Evolutionary conservation across 345 rosid species (phyloP).

Genomic region (Raphanus sativus): DNA sequence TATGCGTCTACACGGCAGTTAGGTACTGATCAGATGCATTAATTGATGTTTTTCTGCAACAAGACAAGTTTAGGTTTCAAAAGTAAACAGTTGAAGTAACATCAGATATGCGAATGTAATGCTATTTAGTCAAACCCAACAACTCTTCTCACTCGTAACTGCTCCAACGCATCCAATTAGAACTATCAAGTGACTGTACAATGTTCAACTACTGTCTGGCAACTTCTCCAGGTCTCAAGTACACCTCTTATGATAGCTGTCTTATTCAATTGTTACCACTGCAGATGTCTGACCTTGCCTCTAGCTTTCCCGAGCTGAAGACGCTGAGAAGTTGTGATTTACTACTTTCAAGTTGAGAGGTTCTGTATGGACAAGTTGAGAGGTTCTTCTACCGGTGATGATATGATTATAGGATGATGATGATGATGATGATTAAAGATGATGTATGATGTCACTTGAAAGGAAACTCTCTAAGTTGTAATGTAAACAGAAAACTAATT

Average conservation of each 20-base stretch:
- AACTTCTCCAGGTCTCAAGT: background rate
- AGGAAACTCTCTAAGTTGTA: conserved; percentile 17
- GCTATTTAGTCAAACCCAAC: background rate
- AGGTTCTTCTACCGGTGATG: conserved; percentile 61
- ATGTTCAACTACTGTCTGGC: background rate
- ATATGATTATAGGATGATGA: background rate
- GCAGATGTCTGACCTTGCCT: conserved; percentile 72
- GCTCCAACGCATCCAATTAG: too few species aligned
- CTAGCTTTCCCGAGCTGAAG: conserved; percentile 61
- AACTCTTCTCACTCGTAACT: background rate
- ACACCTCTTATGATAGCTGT: background rate
- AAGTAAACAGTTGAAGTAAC: conserved; percentile 10
- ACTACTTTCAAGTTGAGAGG: conserved; percentile 63
- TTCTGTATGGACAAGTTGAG: conserved; percentile 75
- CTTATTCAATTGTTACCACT: conserved; percentile 13
- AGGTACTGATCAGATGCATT: conserved; percentile 7
- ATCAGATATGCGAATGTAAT: background rate
- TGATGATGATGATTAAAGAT: background rate
- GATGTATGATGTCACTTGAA: conserved; percentile 16
- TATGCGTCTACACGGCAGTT: conserved; percentile 23
- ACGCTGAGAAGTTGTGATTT: conserved; percentile 74
- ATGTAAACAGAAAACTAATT: conserved; percentile 5
- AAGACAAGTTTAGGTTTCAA: background rate
- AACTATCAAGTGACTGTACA: background rate
- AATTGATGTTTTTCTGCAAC: background rate